Percentiles rank a stretch among this genome's conserved stretches.
These are phyloP conservation scores for Lenzites betulinus DNA, from an alignment of 768 basidiomycete species.

Conservation along the genomic window DNA sequence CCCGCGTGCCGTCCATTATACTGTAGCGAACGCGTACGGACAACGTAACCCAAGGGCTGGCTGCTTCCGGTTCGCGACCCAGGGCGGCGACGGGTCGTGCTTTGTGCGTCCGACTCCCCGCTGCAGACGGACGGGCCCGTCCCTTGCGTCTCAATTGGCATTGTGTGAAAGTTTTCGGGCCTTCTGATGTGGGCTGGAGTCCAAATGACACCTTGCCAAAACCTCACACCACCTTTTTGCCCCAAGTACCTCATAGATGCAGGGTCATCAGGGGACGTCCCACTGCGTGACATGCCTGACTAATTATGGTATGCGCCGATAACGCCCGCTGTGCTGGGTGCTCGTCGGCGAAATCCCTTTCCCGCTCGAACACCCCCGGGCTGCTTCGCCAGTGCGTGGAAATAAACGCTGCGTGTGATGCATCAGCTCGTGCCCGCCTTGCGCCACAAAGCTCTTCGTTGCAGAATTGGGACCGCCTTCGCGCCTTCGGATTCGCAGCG, in stretches of 20 bases:
- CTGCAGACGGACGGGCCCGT: background rate
- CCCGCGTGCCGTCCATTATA: constrained; percentile 12
- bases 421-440: constrained; percentile 20
- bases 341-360: constrained; percentile 19
- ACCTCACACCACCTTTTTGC: constrained; percentile 11
- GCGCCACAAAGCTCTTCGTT: constrained; percentile 23
- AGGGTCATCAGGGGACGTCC: constrained; percentile 22
- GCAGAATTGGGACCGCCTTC: constrained; percentile 6
- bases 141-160: constrained; percentile 16
- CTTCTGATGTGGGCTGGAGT: constrained; percentile 16
- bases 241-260: constrained; percentile 22
- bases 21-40: background rate
- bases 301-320: constrained; percentile 11
- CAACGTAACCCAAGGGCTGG: constrained; percentile 5
- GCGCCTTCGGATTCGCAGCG: constrained; percentile 1
- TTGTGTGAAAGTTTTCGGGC: constrained; percentile 11
- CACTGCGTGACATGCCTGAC: constrained; percentile 14
- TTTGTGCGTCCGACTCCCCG: constrained; percentile 16
- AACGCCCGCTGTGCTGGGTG: constrained; percentile 2
- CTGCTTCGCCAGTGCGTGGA: constrained; percentile 5
- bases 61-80: constrained; percentile 5
- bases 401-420: constrained; percentile 16
- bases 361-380: constrained; percentile 11
- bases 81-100: background rate
- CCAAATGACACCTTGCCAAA: constrained; percentile 15